Evolutionary conservation across 129 eudicot species (phyloP), one percentile per base, ranked within the genome.

Genomic region (Chrysanthemum makinoi): DNA sequence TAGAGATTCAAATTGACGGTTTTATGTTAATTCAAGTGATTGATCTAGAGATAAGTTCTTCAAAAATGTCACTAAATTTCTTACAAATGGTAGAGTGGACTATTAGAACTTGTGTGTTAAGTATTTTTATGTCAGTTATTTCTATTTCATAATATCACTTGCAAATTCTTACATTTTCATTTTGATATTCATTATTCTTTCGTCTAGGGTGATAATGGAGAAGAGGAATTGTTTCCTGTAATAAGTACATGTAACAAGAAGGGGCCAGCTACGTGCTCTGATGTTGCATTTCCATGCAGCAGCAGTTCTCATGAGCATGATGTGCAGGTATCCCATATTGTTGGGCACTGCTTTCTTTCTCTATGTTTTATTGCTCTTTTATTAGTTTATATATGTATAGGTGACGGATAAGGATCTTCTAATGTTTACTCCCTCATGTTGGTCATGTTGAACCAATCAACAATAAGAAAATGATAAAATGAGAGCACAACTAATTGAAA

Each of bases 131-230:
- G 46, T 39, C 30, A 57, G 12, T 17, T 17, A 17, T 5, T 3
- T 30, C 35, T 30, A 24, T 58, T 6, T 39, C 10, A 7, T 39
- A 39, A 39, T 39, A 39, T 39, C 10, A 30, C 28, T 62, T 57
- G 47, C 18, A 60, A 24, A 15, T 5, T 47, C 20, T 59, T 44
- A 43, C 15, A 15, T 71, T 58, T 58, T 5, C 28, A 9, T 7
- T 16, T 75, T 44, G 35, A 43, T 57, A 48, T 75, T 2, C 2
- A 13, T 47, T 44, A 15, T 2, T 69, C 12, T 5, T 72, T 57
- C 9, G 0, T 69, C 19, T 60, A 88, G 95, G 18, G 53, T 8
- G 57, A 58, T 62, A 68, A 68, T 11, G 84, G 73, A 76, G 70
- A 64, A 22, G 77, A 68, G 2, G 66, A 82, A 20, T 14, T 58